Base-by-base conservation (phyloP, 75 land plant species). In the Selaginella moellendorffii region DNA sequence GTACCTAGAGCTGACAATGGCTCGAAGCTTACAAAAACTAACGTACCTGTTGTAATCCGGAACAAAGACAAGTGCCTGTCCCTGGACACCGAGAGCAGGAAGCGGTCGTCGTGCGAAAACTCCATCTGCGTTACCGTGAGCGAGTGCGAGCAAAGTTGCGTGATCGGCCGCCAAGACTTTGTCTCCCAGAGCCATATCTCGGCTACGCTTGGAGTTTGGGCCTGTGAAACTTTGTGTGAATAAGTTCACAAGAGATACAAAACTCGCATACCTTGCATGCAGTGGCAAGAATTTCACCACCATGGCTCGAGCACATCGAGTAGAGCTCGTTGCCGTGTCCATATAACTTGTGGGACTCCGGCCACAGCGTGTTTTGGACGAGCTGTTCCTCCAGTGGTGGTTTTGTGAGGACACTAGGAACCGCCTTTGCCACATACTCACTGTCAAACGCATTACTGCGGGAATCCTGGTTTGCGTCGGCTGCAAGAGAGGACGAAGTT, bases 301-400 rank as follows among this genome's bases (percentile, higher is more conserved):
- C 74, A 53, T 83, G 83, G 69, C 83, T 72, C 75, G 87, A 78
- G 66, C 96, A 85, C 65, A 93, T 62, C 18, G 98, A 78, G 70
- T 85, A 93, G 19, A 93, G 72, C 73, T 93, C 98, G 79, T 93
- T 93, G 2, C 98, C 98, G 80, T 93, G 98, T 53, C 98, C 98
- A 77, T 93, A 93, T 29, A 93, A 85, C 62, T 93, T 93, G 70
- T 93, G 98, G 0, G 96, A 70, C 61, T 93, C 98, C 61, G 98
- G 98, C 98, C 98, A 93, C 26, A 93, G 71, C 63, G 98, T 93
- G 72, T 93, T 80, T 79, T 90, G 87, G 24, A 85, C 83, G 54
- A 93, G 67, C 64, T 93, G 87, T 30, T 93, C 98, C 71, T 93
- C 98, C 54, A 89, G 67, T 0, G 98, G 96, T 51, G 87, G 89